Base-by-base conservation (phyloP, 2,329 filamentous ascomycete genomes). In the Cordyceps cicadae region DNA sequence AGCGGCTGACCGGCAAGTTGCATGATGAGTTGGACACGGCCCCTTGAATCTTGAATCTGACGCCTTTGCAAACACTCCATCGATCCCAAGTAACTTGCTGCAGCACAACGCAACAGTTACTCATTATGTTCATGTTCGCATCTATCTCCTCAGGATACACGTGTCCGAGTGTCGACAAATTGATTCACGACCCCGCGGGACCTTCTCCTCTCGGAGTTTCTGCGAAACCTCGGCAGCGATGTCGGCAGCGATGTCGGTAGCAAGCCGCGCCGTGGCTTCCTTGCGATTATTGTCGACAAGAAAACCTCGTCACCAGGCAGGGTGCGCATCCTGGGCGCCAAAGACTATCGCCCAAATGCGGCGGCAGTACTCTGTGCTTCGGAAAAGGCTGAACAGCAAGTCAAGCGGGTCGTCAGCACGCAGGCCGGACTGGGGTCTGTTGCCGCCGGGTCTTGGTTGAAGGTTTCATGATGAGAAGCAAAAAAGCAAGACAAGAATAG, bases 251-350 rank as follows among this genome's bases (percentile, higher is more conserved):
- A 15, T 8, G 12, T 24, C n/a, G 60, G 67, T 0, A 68, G 66
- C 17, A 76, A 75, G 60, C 67, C 64, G 7, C 71, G 72, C 4
- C 71, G 72, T 8, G 79, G 82, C 60, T 81, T 81, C 74, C 83
- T 84, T 74, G 83, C 84, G 65, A 81, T 81, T 62, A 82, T 77
- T 64, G 74, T 82, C 15, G 81, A 83, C 58, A 70, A 73, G 72
- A 73, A 9, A 78, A 75, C 9, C 68, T 83, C 2, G 68, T 66
- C 0, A 69, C 71, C 19, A 76, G 76, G 46, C 77, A 78, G 62
- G 6, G 6, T 3, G 6, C 12, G 73, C 80, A 0, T 66, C 72
- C n/a, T 73, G 74, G 32, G 75, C 74, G 0, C 79, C 79, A 0
- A 66, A 67, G 5, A 74, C 71, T 12, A 2, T 34, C 2, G 70